Conservation (phyloP, 805 yeast genomes). For the Saccharomycopsis sp. region DNA sequence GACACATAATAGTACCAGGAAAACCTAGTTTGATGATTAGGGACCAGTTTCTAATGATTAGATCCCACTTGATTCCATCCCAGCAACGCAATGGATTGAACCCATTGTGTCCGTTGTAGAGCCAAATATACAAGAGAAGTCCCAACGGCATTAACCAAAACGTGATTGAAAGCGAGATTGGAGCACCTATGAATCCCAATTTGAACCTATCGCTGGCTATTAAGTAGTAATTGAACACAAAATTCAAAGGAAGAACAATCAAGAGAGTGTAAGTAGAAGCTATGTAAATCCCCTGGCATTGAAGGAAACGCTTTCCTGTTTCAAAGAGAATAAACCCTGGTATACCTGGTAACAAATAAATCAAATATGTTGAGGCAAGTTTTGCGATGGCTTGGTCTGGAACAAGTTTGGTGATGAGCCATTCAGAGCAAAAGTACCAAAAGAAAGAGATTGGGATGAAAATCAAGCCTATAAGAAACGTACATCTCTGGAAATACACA, state of each 20-base stretch:
- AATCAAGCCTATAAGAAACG: conserved; percentile 49
- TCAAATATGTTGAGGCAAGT: conserved; percentile 54
- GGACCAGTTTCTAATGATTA: conserved; percentile 22
- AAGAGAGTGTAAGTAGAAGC: conserved; percentile 69
- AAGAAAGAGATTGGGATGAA: conserved; percentile 47
- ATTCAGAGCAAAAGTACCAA: conserved; percentile 39
- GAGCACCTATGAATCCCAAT: conserved; percentile 73
- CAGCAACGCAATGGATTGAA: conserved; percentile 23
- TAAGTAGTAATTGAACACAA: conserved; percentile 46
- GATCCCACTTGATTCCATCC: conserved; percentile 27
- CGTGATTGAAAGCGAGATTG: conserved; percentile 63
- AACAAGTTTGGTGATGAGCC: conserved; percentile 33
- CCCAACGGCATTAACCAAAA: conserved; percentile 65
- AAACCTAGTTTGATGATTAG: conserved; percentile 39
- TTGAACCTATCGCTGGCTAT: conserved; percentile 64
- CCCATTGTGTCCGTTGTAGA: conserved; percentile 16
- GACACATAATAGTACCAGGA: conserved; percentile 48
- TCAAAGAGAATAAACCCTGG: conserved; percentile 70
- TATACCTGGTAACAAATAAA: conserved; percentile 52
- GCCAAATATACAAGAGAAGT: conserved; percentile 44
- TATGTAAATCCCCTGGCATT: conserved; percentile 73
- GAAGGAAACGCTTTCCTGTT: conserved; percentile 32
- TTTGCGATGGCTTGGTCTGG: not conserved
- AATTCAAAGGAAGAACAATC: conserved; percentile 71
- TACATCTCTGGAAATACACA: conserved; percentile 60